phyloP scores from a whole-genome alignment of 352 stramenopile genomes.

The Elongisporangium anandrum region DNA sequence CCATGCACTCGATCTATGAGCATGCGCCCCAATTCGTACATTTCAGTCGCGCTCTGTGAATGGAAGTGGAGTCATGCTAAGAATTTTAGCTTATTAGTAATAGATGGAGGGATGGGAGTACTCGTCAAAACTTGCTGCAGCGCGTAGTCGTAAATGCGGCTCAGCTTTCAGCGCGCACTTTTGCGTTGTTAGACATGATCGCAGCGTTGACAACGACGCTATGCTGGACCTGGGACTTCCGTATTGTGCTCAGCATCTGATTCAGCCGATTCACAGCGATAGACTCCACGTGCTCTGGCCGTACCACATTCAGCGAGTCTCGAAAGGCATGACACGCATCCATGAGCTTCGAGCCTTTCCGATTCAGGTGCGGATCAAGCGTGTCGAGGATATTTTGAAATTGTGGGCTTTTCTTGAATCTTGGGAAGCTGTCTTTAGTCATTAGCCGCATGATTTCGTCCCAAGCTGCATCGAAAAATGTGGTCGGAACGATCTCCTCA shows the following conservation, averaged over 20 bases:
- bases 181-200: constrained; percentile 12
- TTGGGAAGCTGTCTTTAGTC: constrained; percentile 75
- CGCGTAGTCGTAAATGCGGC: background rate
- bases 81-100: constrained; percentile 4
- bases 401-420: constrained; percentile 69
- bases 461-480: constrained; percentile 53
- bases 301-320: constrained; percentile 58
- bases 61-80: constrained; percentile 5
- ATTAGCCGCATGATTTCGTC: constrained; percentile 82
- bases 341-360: constrained; percentile 58
- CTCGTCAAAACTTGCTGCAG: background rate
- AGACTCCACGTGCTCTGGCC: constrained; percentile 47
- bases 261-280: constrained; percentile 48
- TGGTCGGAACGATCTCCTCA: constrained; percentile 19
- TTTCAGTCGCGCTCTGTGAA: background rate
- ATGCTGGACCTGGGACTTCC: constrained; percentile 25
- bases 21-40: background rate
- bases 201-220: constrained; percentile 6
- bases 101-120: constrained; percentile 4
- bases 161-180: constrained; percentile 17
- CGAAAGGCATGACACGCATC: constrained; percentile 70
- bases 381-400: constrained; percentile 65
- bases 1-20: background rate
- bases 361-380: constrained; percentile 56
- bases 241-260: constrained; percentile 65